Conservation (phyloP, 169 alveolate species). For the Plasmodium gaboni region DNA sequence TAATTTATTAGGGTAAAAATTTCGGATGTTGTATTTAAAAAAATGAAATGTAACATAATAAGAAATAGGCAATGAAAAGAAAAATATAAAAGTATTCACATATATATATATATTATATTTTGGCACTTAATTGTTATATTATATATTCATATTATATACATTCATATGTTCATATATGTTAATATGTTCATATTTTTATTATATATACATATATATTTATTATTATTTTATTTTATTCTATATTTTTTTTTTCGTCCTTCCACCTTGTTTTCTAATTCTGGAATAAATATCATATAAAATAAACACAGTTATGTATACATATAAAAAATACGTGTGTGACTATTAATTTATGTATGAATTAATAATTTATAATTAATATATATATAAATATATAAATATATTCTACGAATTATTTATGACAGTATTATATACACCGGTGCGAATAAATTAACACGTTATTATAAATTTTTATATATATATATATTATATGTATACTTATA, state of each 20-base stretch:
- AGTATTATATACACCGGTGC: no score
- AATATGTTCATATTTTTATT: constrained; percentile 1
- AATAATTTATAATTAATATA: constrained; percentile 3
- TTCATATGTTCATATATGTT: not conserved
- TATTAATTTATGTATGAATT: constrained; percentile 6
- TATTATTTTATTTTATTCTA: no score
- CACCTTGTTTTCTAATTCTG: no score
- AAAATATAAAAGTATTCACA: not conserved
- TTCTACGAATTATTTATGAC: no score
- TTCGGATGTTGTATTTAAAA: not conserved
- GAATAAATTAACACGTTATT: no score
- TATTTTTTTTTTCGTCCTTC: no score
- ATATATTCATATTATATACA: not conserved
- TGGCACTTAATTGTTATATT: constrained; percentile 3
- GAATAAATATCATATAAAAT: no score
- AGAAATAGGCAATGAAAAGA: not conserved
- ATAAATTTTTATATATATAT: no score
- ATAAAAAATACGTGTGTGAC: not conserved
- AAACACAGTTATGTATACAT: not conserved
- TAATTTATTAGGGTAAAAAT: no score
- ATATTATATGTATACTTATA: no score
- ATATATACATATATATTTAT: not conserved
- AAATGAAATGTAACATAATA: not conserved
- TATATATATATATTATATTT: not conserved
- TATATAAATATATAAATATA: no score